Percentiles rank a stretch among this genome's conserved stretches.
Evolutionary conservation across 2,329 filamentous ascomycete genomes (phyloP).

Genomic region (Calonectria fujianensis): DNA sequence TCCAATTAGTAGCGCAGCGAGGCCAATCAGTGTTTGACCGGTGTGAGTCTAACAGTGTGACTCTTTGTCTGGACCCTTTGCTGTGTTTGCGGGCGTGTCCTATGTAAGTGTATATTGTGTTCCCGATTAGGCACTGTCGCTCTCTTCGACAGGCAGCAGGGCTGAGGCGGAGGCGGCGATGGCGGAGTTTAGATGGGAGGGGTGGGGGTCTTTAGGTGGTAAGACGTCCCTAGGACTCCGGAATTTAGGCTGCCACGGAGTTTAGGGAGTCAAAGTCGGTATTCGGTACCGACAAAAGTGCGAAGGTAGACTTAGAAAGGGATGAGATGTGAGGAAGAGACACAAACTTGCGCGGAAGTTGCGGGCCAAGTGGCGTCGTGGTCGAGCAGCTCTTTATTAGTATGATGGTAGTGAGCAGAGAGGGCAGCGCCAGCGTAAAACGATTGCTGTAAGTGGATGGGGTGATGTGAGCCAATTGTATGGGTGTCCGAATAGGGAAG

Average conservation of each 20-base stretch:
- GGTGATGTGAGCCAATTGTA: constrained; percentile 49
- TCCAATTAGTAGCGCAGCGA: constrained; percentile 47
- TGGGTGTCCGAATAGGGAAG: constrained; percentile 45
- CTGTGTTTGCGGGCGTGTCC: constrained; percentile 20
- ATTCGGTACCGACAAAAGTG: constrained; percentile 25
- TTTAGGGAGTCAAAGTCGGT: constrained; percentile 31
- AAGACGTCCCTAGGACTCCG: constrained; percentile 40
- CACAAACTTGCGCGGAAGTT: constrained; percentile 15
- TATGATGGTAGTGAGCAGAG: constrained; percentile 42
- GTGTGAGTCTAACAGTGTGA: constrained; percentile 39
- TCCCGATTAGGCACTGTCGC: constrained; percentile 44
- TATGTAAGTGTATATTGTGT: constrained; percentile 27
- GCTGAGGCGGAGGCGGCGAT: constrained; percentile 43
- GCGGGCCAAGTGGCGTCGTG: constrained; percentile 28
- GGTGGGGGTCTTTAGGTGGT: constrained; percentile 41
- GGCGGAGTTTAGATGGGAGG: constrained; percentile 48
- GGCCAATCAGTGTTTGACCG: constrained; percentile 21
- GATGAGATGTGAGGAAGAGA: neutral
- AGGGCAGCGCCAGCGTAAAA: constrained; percentile 43
- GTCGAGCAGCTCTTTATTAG: constrained; percentile 43
- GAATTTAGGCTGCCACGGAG: constrained; percentile 46
- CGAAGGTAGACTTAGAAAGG: neutral
- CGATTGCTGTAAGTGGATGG: constrained; percentile 48
- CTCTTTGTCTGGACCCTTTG: constrained; percentile 30
- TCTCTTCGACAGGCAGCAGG: constrained; percentile 52